A percentile compares a stretch with the other conserved stretches of the same genome.
phyloP scores from a whole-genome alignment of 352 stramenopile species.

The Phytophthora citrophthora region DNA sequence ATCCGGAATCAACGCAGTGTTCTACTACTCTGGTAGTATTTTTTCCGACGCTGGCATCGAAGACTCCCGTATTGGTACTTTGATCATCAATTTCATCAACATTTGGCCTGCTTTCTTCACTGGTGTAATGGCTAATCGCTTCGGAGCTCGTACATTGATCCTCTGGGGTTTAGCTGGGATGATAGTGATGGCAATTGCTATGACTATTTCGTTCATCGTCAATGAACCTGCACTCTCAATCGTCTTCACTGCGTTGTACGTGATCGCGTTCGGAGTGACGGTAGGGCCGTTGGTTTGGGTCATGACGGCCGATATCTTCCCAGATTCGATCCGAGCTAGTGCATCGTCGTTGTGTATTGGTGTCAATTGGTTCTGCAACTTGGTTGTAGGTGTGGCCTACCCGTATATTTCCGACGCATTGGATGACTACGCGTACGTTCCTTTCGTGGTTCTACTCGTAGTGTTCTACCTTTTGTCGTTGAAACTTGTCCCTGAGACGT shows the following conservation, averaged over 20 bases:
- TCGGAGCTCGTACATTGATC: slow-evolving; percentile 21
- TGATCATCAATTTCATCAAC: slow-evolving; percentile 26
- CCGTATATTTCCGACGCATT: slow-evolving; percentile 23
- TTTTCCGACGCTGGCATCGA: slow-evolving; percentile 21
- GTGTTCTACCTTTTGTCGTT: slow-evolving; percentile 16
- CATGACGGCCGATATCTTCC: slow-evolving; percentile 24
- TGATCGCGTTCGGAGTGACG: slow-evolving; percentile 19
- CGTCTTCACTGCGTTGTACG: slow-evolving; percentile 25
- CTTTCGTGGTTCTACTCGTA: slow-evolving; percentile 17
- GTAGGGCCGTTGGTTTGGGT: slow-evolving; percentile 18
- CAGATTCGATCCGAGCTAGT: slow-evolving; percentile 19
- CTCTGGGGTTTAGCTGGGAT: slow-evolving; percentile 20
- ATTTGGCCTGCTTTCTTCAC: slow-evolving; percentile 25
- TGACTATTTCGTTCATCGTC: slow-evolving; percentile 16
- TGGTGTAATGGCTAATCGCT: slow-evolving; percentile 19
- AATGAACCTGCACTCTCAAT: slow-evolving; percentile 17
- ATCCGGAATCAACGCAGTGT: slow-evolving; percentile 27
- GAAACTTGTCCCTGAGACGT: slow-evolving; percentile 25
- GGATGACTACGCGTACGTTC: slow-evolving; percentile 11
- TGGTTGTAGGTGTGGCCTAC: slow-evolving; percentile 23
- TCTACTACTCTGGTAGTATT: slow-evolving; percentile 26
- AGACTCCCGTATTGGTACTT: slow-evolving; percentile 16
- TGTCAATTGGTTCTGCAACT: slow-evolving; percentile 23
- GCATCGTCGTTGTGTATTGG: slow-evolving; percentile 20
- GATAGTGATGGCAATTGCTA: slow-evolving; percentile 13